A percentile compares a stretch with the other conserved stretches of the same genome.
phyloP scores from a whole-genome alignment of 1,284 basidiomycete species.

The Neonothopanus nambi region DNA sequence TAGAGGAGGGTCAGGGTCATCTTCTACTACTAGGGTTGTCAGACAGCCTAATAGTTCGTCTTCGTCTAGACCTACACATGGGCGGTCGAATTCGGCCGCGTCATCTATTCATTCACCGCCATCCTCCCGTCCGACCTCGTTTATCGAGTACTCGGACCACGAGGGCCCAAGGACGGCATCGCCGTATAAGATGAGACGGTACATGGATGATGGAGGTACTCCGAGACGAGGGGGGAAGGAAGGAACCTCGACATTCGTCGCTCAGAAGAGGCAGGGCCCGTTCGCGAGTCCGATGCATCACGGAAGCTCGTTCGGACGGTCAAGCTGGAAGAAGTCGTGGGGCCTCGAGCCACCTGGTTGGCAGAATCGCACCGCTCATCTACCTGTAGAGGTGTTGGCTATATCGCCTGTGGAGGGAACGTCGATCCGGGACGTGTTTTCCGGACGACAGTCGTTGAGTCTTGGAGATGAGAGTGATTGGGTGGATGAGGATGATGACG shows the following conservation, averaged over 20 bases:
- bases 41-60: conserved; percentile 49
- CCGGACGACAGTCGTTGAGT: conserved; percentile 58
- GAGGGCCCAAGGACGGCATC: conserved; percentile 56
- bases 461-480: conserved; percentile 78
- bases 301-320: conserved; percentile 54
- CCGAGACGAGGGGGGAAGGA: conserved; percentile 27
- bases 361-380: conserved; percentile 68
- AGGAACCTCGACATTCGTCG: conserved; percentile 61
- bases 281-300: conserved; percentile 57
- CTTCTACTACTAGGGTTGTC: conserved; percentile 63
- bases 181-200: conserved; percentile 48
- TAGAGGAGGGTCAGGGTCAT: conserved; percentile 71
- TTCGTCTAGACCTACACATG: conserved; percentile 45
- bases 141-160: conserved; percentile 71
- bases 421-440: conserved; percentile 74
- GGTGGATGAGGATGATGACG: conserved; percentile 82
- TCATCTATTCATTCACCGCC: conserved; percentile 71
- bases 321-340: conserved; percentile 87
- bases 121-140: conserved; percentile 73
- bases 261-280: conserved; percentile 70
- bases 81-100: conserved; percentile 69
- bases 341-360: conserved; percentile 82
- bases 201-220: conserved; percentile 48
- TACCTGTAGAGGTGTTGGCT: conserved; percentile 71
- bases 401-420: conserved; percentile 59